A percentile compares a stretch with the other conserved stretches of the same genome.
These are phyloP conservation scores for Ustilago curta DNA, from an alignment of 1,284 basidiomycete genomes.

Conservation along the genomic window DNA sequence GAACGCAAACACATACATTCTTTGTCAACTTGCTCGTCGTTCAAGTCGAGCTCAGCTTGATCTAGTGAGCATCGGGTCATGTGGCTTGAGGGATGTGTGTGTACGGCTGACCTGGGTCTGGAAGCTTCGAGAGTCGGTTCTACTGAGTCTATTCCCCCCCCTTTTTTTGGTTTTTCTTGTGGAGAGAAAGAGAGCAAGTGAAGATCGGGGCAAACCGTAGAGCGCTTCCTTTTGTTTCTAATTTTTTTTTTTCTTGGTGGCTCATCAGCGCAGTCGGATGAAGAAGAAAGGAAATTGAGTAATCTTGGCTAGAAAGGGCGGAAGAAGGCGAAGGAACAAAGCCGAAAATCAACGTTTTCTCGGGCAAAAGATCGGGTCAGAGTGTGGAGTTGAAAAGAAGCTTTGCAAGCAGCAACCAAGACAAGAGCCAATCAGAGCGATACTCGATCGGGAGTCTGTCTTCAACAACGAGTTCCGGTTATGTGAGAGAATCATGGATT, in stretches of 20 bases:
- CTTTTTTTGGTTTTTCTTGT: conserved; percentile 1
- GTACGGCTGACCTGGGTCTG: conserved; percentile 8
- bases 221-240: conserved; percentile 5
- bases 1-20: neutral
- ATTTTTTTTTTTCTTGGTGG: neutral
- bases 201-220: conserved; percentile 48
- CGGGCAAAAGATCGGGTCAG: neutral
- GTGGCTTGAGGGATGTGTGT: neutral
- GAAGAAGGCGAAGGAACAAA: conserved; percentile 30
- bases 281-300: too few species aligned
- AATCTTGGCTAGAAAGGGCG: too few species aligned
- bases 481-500: too few species aligned
- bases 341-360: conserved; percentile 7
- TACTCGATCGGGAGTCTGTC: too few species aligned
- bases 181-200: neutral
- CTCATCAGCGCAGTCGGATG: conserved; percentile 9
- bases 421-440: too few species aligned
- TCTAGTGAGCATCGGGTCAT: neutral
- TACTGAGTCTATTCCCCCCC: too few species aligned
- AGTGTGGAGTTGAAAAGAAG: conserved; percentile 4
- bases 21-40: neutral
- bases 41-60: neutral
- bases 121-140: conserved; percentile 34
- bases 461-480: too few species aligned
- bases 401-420: too few species aligned